These are phyloP conservation scores for Cryoendolithus antarcticus DNA, from an alignment of 2,329 filamentous ascomycete species.

Conservation along the genomic window DNA sequence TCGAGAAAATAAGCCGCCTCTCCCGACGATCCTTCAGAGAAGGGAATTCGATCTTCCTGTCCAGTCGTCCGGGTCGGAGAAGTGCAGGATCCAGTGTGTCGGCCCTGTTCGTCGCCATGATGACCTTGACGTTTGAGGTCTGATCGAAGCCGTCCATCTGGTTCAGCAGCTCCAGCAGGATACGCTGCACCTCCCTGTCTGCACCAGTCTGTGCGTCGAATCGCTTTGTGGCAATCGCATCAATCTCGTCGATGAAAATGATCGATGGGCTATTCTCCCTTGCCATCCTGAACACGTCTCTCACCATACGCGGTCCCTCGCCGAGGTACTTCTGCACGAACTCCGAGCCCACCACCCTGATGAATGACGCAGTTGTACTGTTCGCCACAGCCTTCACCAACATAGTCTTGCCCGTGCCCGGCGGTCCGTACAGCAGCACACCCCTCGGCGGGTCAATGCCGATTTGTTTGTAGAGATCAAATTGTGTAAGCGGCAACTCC, in stretches of 20 bases:
- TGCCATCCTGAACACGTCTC: conserved; percentile 98
- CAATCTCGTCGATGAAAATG: conserved; percentile 99
- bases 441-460: conserved; percentile 96
- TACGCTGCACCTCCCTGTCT: conserved; percentile 96
- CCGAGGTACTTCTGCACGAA: conserved; percentile 98
- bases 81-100: conserved; percentile 93
- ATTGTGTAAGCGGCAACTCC: conserved; percentile 90
- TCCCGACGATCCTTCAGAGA: conserved; percentile 85
- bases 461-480: conserved; percentile 98
- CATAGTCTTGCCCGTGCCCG: conserved; percentile 95
- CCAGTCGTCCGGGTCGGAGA: conserved; percentile 84
- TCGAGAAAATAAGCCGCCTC: conserved; percentile 89
- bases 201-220: conserved; percentile 98
- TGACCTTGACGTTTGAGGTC: conserved; percentile 97
- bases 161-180: conserved; percentile 90
- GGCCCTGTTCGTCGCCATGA: conserved; percentile 98
- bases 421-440: conserved; percentile 90
- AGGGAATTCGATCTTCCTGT: conserved; percentile 99
- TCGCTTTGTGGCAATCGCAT: conserved; percentile 96
- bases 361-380: conserved; percentile 95
- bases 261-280: conserved; percentile 96
- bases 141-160: conserved; percentile 99
- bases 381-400: conserved; percentile 97
- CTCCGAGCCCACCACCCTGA: conserved; percentile 93
- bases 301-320: conserved; percentile 96